Base-by-base conservation (phyloP, 305 asterid species). In the Solanum chacoense region DNA sequence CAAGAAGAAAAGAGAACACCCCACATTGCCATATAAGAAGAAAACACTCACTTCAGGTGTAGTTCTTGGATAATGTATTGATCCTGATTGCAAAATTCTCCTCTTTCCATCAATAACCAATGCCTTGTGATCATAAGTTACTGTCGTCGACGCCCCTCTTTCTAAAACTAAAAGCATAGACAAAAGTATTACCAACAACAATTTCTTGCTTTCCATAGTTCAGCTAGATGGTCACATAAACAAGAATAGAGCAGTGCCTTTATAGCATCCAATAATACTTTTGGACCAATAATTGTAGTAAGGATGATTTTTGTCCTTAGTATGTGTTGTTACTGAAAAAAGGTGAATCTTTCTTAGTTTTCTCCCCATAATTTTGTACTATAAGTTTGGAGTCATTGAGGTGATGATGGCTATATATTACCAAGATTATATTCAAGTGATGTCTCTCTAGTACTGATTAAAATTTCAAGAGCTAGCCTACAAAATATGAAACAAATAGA, bases 11-110 rank as follows among this genome's bases (percentile, higher is more conserved):
- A 29, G 26, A 29, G 55, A 81, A 9, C 3, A 35, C 73, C 32
- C 37, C 75, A 69, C 77, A 71, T 76, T 77, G 26, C 83, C 83
- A 83, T 50, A 32, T 50, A 50, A 32, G 50, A 83, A 80, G 45
- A 74, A 7, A 59, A 88, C 22, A 88, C 95, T 93, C 91, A 96
- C 98, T 73, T 94, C 98, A 73, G 98, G 98, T 38, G 93, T 96
- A 59, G 95, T 91, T 84, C 98, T 91, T 0, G 98, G 98, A 92
- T 96, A 96, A 92, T 96, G 98, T 75, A 96, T 91, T 55, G 98
- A 95, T 8, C 98, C 98, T 12, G 98, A 96, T 91, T 95, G 96
- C 92, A 96, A 86, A 65, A 96, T 90, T 91, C 97, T 93, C 92
- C 96, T 90, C 90, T 92, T 94, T 73, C 98, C 98, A 93, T 95